phyloP scores from a whole-genome alignment of 1,284 basidiomycete species.

The Afroboletus lepidellus region DNA sequence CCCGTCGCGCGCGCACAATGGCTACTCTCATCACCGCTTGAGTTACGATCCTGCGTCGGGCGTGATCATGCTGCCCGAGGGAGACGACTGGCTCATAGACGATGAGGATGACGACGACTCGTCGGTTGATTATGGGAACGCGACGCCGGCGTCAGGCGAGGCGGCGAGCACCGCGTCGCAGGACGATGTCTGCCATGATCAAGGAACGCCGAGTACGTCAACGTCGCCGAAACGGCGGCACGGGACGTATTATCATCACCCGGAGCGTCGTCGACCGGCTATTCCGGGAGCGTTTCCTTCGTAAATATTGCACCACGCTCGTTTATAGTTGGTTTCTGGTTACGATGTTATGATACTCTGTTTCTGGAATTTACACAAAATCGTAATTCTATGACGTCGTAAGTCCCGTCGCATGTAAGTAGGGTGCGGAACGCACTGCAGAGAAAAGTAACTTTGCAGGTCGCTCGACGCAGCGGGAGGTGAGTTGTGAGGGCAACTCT shows the following conservation, averaged over 20 bases:
- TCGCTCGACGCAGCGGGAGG: too few species aligned
- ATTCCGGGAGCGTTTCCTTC: slow-evolving; percentile 31
- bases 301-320: slow-evolving; percentile 1
- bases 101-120: slow-evolving; percentile 39
- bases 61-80: slow-evolving; percentile 80
- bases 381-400: neutral
- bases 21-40: slow-evolving; percentile 51
- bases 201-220: slow-evolving; percentile 4
- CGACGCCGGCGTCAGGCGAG: slow-evolving; percentile 23
- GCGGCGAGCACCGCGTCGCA: slow-evolving; percentile 18
- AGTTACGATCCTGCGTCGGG: slow-evolving; percentile 80
- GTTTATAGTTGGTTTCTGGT: neutral
- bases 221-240: slow-evolving; percentile 31
- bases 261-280: slow-evolving; percentile 29
- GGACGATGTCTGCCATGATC: slow-evolving; percentile 19
- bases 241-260: slow-evolving; percentile 34
- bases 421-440: too few species aligned
- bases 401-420: too few species aligned
- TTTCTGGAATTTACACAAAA: neutral
- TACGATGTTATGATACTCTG: neutral
- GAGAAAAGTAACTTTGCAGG: too few species aligned
- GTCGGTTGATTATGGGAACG: slow-evolving; percentile 31
- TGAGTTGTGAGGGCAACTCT: too few species aligned
- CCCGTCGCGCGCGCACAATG: slow-evolving; percentile 23
- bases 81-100: slow-evolving; percentile 63